Evolutionary conservation across 345 rosid species (phyloP).

Genomic region (Psidium guajava): DNA sequence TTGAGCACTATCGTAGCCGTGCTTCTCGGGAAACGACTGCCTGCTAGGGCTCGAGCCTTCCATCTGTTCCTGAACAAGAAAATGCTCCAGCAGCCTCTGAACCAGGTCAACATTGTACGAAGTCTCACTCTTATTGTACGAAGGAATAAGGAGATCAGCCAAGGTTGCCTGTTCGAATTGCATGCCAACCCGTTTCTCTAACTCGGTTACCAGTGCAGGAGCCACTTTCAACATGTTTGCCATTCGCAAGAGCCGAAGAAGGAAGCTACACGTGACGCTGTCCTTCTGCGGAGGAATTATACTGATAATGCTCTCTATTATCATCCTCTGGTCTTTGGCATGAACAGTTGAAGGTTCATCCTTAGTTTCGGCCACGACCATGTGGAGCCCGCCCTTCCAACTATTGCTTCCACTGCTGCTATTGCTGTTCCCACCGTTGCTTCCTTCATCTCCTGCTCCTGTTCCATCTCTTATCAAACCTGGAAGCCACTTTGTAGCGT

Average conservation of each 20-base stretch:
- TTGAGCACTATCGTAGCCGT: slow-evolving; percentile 37
- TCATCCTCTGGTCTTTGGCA: slow-evolving; percentile 77
- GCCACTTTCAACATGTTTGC: slow-evolving; percentile 85
- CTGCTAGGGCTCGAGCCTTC: slow-evolving; percentile 73
- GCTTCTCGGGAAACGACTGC: slow-evolving; percentile 47
- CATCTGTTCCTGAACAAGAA: slow-evolving; percentile 82
- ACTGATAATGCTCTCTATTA: slow-evolving; percentile 79
- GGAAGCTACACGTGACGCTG: slow-evolving; percentile 78
- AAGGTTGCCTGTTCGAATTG: slow-evolving; percentile 88
- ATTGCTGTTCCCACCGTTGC: slow-evolving; percentile 35
- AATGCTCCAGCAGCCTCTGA: slow-evolving; percentile 90
- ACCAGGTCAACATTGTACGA: slow-evolving; percentile 84
- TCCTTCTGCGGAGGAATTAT: slow-evolving; percentile 90
- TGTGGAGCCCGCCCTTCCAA: slow-evolving; percentile 90
- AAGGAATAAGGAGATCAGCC: slow-evolving; percentile 76
- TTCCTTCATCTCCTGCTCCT: slow-evolving; percentile 42
- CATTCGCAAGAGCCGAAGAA: slow-evolving; percentile 67
- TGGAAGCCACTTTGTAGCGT: slow-evolving; percentile 82
- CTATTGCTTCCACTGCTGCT: slow-evolving; percentile 38
- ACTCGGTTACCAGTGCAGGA: slow-evolving; percentile 78
- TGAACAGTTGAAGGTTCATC: slow-evolving; percentile 40
- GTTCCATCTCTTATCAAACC: slow-evolving; percentile 54
- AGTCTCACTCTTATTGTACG: slow-evolving; percentile 54
- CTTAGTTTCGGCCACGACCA: slow-evolving; percentile 53
- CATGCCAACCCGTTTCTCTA: slow-evolving; percentile 95